Percentiles rank a stretch among this genome's conserved stretches.
Evolutionary conservation across 352 stramenopile species (phyloP).

Genomic region (Phytophthora idaei): DNA sequence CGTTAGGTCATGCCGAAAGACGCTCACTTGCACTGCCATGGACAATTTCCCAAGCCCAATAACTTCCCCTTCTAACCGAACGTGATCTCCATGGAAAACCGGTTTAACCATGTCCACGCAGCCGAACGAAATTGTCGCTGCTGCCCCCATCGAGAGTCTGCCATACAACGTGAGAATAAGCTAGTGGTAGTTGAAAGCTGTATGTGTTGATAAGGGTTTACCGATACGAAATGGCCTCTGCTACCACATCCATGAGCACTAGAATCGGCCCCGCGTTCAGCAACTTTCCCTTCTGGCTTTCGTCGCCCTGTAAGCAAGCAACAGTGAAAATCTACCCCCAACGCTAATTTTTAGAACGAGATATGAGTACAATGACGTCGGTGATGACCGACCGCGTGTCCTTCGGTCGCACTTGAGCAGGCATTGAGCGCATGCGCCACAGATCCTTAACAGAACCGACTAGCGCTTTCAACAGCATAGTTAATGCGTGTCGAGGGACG

Average conservation of each 20-base stretch:
- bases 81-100: slow-evolving; percentile 48
- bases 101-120: slow-evolving; percentile 46
- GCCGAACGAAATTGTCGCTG: slow-evolving; percentile 52
- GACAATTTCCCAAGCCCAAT: slow-evolving; percentile 47
- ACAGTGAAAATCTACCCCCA: too few species aligned
- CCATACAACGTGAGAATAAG: not conserved
- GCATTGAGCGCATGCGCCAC: slow-evolving; percentile 40
- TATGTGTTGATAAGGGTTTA: not conserved
- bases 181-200: not conserved
- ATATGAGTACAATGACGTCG: slow-evolving; percentile 42
- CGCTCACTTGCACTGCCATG: slow-evolving; percentile 47
- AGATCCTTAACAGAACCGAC: slow-evolving; percentile 35
- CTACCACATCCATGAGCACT: slow-evolving; percentile 50
- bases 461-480: slow-evolving; percentile 40
- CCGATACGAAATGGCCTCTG: slow-evolving; percentile 36
- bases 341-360: too few species aligned
- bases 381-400: slow-evolving; percentile 48
- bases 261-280: slow-evolving; percentile 48
- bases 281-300: slow-evolving; percentile 37
- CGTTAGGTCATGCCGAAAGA: slow-evolving; percentile 42
- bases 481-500: not conserved
- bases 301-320: slow-evolving; percentile 32
- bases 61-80: slow-evolving; percentile 48
- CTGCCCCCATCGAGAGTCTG: slow-evolving; percentile 30
- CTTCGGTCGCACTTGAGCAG: slow-evolving; percentile 38